Evolutionary conservation across 108 stramenopile species (phyloP).

Genomic region (Fragilaria radians): DNA sequence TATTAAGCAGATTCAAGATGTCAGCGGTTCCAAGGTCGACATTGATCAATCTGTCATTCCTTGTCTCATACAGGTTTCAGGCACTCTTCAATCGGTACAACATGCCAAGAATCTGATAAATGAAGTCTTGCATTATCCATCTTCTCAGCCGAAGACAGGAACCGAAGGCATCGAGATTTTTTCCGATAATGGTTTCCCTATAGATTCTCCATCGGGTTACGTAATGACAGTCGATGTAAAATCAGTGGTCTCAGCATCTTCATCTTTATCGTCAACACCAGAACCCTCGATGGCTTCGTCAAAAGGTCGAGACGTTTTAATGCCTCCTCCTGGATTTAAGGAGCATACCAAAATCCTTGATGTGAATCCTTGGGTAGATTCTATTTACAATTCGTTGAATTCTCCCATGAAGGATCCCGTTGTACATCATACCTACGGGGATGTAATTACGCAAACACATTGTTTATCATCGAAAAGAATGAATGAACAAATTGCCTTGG

Average conservation of each 20-base stretch:
- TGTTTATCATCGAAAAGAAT: not conserved
- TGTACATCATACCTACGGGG: constrained; percentile 6
- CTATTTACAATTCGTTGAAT: not conserved
- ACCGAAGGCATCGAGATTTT: not conserved
- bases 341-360: constrained; percentile 4
- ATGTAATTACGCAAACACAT: not conserved
- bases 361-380: constrained; percentile 10
- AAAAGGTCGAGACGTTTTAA: constrained; percentile 1
- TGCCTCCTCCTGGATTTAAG: constrained; percentile 1
- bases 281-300: constrained; percentile 42
- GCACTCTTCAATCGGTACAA: constrained; percentile 45
- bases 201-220: constrained; percentile 27
- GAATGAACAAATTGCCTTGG: constrained; percentile 1
- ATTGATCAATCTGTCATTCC: constrained; percentile 81
- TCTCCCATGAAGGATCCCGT: constrained; percentile 1
- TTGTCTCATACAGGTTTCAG: constrained; percentile 69
- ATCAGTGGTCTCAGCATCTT: constrained; percentile 39
- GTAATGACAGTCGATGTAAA: constrained; percentile 34
- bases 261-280: constrained; percentile 52
- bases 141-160: constrained; percentile 36
- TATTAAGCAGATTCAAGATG: constrained; percentile 82
- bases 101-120: constrained; percentile 69
- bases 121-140: constrained; percentile 77
- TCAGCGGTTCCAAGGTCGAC: constrained; percentile 72
- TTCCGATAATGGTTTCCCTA: not conserved